Evolutionary conservation across 148 eudicot species (phyloP), one percentile per base, ranked within the genome.

Genomic region (Cornus suecica): DNA sequence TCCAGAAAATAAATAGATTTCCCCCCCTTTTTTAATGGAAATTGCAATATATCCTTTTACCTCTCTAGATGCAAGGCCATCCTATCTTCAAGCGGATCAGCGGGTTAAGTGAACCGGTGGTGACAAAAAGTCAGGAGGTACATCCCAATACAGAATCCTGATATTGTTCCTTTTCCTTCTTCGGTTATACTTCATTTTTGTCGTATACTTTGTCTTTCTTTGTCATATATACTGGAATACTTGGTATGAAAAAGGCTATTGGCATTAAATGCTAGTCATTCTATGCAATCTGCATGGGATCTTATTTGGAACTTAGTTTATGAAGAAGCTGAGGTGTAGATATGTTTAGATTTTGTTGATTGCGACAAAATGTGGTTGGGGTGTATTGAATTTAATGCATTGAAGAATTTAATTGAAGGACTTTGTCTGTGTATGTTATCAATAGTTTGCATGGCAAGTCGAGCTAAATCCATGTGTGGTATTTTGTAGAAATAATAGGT

Each of bases 71-170:
- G 89, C 91, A 79, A 81, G 82, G 93, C 66, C 84, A 86, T 87
- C 93, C 97, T 27, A 66, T 90, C 75, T 91, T 87, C 83, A 95
- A 91, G 90, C 92, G 89, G 10, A 78, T 80, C 77, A 86, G 86
- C 37, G 89, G 85, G 79, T 69, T 91, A 52, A 87, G 99, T 77
- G 93, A 95, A 77, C 99, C 99, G 65, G 94, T 90, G 31, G 86
- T 90, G 82, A 75, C 52, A 23, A 94, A 90, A 86, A 82, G 94
- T 82, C 94, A 95, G 79, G 99, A 95, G 99, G 99, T 95, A 87
- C 51, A 58, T 58, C 62, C 9, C 62, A n/a, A 58, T 58, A 24
- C 24, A 37, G 34, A 22, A 48, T 65, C 25, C 69, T 63, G 11
- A 6, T 10, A 10, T 66, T 15, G 18, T 75, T 22, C 3, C n/a